phyloP scores from a whole-genome alignment of 2,329 filamentous ascomycete genomes.

The Plectosphaerella sp. region DNA sequence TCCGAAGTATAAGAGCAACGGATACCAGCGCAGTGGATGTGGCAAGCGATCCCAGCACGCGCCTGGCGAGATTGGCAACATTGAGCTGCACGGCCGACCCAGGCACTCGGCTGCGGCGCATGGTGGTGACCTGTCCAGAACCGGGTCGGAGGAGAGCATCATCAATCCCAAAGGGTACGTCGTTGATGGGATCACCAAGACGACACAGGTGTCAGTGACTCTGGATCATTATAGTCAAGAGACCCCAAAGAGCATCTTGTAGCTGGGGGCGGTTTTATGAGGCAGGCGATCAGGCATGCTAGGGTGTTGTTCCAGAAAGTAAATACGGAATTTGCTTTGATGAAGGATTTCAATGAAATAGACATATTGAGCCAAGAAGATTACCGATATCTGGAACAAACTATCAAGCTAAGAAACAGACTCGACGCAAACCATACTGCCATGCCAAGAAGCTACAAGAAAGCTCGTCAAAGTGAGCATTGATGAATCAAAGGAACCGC shows the following conservation, averaged over 20 bases:
- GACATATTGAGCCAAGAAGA: too few species aligned
- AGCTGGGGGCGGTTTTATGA: background rate
- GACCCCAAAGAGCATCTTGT: constrained; percentile 1
- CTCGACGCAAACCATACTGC: too few species aligned
- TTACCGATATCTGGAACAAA: too few species aligned
- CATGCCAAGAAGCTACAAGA: too few species aligned
- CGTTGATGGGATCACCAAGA: constrained; percentile 5
- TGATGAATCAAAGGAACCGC: too few species aligned
- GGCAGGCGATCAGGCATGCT: too few species aligned
- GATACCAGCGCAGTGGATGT: constrained; percentile 1
- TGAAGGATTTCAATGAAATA: too few species aligned
- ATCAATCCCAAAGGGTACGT: background rate
- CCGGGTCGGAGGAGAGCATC: constrained; percentile 7
- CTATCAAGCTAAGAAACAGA: too few species aligned
- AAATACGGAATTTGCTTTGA: too few species aligned
- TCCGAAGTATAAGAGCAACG: constrained; percentile 1
- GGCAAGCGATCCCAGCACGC: background rate
- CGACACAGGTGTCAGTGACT: constrained; percentile 3
- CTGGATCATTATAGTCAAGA: constrained; percentile 3
- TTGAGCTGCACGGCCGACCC: constrained; percentile 4
- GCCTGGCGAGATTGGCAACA: background rate
- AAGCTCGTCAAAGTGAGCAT: too few species aligned
- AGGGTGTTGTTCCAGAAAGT: too few species aligned
- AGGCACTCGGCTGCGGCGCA: background rate
- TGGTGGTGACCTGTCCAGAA: constrained; percentile 1